phyloP scores from a whole-genome alignment of 176 grass and related monocot genomes.

The Musa itinerans region DNA sequence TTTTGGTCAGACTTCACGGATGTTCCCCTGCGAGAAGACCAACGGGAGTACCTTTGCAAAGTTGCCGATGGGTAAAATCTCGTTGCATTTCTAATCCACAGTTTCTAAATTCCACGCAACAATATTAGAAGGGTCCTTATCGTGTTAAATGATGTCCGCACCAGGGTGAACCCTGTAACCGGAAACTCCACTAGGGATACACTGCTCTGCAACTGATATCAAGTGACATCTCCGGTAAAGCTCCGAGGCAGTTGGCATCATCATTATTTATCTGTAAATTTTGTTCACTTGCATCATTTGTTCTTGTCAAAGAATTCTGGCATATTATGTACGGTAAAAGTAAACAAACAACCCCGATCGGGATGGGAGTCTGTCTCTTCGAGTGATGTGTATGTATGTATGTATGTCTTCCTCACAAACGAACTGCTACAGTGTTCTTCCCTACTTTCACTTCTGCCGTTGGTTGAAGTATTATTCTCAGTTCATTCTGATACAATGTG shows the following conservation, averaged over 20 bases:
- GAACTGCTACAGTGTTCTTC: too few relatives aligned
- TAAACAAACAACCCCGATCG: too few relatives aligned
- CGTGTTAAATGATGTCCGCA: not conserved
- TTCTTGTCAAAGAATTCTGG: not conserved
- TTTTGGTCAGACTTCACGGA: conserved; percentile 58
- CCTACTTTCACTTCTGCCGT: too few relatives aligned
- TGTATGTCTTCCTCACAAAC: too few relatives aligned
- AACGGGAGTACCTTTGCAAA: conserved; percentile 73
- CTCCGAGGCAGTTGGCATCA: not conserved
- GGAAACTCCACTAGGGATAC: conserved; percentile 79
- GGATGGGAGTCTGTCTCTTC: too few relatives aligned
- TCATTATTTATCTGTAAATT: not conserved
- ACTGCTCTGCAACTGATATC: conserved; percentile 47
- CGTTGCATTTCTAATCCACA: conserved; percentile 4
- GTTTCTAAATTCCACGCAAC: not conserved
- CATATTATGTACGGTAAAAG: not conserved
- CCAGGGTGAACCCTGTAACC: conserved; percentile 66
- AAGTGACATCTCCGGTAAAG: not conserved
- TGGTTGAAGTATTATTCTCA: too few relatives aligned
- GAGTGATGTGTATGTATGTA: too few relatives aligned
- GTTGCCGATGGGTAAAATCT: conserved; percentile 55
- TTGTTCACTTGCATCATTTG: not conserved
- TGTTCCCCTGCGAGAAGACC: conserved; percentile 72
- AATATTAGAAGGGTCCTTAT: not conserved
- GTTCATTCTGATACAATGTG: too few relatives aligned